Evolutionary conservation across 225 moss, liverwort and hornwort genomes (phyloP), one percentile per base, ranked within the genome.

Genomic region (Pseudisothecium myosuroides): DNA sequence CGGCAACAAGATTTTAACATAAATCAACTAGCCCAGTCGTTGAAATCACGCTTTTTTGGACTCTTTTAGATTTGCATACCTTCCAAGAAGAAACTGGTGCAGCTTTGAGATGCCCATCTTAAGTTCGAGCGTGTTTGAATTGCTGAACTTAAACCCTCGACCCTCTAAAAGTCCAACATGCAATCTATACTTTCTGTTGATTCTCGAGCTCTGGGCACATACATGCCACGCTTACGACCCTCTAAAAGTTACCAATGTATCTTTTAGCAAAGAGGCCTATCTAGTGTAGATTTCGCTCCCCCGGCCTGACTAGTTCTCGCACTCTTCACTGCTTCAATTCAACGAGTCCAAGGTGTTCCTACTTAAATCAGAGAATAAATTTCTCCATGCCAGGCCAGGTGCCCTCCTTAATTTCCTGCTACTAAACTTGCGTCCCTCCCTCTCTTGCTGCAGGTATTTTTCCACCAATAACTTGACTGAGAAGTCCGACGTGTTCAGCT

Each of bases 401-500:
- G 47, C 7, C 13, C 29, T 22, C 22, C 4, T 21, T 5, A 34
- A 52, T 60, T 80, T 80, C 43, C 3, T 67, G 67, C 23, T 32
- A 1, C 68, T 80, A 67, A 80, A 1, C 22, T 37, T 24, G 49
- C 4, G n/a, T 32, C 50, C 3, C 10, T 19, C 7, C 76, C 13
- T 24, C 61, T 49, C 32, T 15, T 82, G n/a, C 15, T 58, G 83
- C 91, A 95, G 95, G 83, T 94, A 93, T 68, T 93, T 74, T 64
- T 66, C 76, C 22, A 80, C 93, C 5, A 87, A 92, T 47, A 88
- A 89, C 41, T 89, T 95, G 83, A 92, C 93, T 29, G 88, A 92
- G 59, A 93, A 88, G 76, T 93, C 92, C 32, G 95, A 95, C 83
- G 94, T 95, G 47, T 95, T 61, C 52, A 94, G 94, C 88, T 95